These are phyloP conservation scores for Globisporangium paddicum DNA, from an alignment of 352 stramenopile species.

Conservation along the genomic window DNA sequence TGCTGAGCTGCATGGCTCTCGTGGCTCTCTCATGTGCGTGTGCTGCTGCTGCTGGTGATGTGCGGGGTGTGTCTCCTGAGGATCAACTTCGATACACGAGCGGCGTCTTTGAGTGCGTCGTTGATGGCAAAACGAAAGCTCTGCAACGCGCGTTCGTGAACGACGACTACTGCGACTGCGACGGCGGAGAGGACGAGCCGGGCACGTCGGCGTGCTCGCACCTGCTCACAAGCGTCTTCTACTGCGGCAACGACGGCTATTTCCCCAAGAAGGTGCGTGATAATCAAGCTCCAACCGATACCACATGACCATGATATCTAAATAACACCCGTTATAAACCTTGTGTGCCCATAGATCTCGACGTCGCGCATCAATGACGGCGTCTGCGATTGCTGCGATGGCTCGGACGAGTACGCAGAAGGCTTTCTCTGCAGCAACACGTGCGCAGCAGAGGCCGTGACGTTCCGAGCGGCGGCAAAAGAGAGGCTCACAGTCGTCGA, in stretches of 20 bases:
- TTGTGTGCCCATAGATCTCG: slow-evolving; percentile 37
- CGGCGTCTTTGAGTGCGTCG: slow-evolving; percentile 24
- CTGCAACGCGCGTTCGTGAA: slow-evolving; percentile 66
- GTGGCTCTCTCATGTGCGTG: not conserved
- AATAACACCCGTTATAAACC: too few species aligned
- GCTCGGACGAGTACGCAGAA: slow-evolving; percentile 81
- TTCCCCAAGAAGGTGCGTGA: slow-evolving; percentile 52
- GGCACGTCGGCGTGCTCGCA: slow-evolving; percentile 79
- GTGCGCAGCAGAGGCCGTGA: slow-evolving; percentile 33
- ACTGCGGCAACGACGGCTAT: slow-evolving; percentile 69
- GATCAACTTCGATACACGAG: slow-evolving; percentile 24
- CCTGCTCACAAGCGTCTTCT: slow-evolving; percentile 41
- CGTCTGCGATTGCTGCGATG: slow-evolving; percentile 98
- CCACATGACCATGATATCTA: not conserved
- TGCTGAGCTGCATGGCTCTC: not conserved
- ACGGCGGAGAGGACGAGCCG: slow-evolving; percentile 86
- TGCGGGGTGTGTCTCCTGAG: slow-evolving; percentile 37
- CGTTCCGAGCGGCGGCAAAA: slow-evolving; percentile 30
- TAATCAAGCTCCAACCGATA: too few species aligned
- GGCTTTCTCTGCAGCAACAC: slow-evolving; percentile 35
- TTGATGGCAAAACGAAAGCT: slow-evolving; percentile 22
- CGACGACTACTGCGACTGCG: slow-evolving; percentile 94
- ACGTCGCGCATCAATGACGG: slow-evolving; percentile 90
- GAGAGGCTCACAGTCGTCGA: slow-evolving; percentile 34
- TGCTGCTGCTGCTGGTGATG: slow-evolving; percentile 5